Base-by-base conservation (phyloP, 2,329 filamentous ascomycete species). In the Dichotomopilus funicola region DNA sequence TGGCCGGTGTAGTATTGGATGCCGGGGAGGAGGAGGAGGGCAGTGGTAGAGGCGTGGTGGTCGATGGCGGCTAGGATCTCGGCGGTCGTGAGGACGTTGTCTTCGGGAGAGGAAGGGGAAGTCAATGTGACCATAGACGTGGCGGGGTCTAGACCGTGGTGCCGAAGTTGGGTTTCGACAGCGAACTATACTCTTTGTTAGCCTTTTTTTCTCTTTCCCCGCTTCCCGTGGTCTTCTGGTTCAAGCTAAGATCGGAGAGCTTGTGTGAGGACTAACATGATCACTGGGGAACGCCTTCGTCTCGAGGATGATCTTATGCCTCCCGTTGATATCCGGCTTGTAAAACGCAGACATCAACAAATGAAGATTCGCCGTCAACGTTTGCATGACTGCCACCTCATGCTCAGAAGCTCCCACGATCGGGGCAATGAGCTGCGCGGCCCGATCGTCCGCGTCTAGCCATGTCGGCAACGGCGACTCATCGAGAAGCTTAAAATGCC, bases 1-100 rank as follows among this genome's bases (percentile, higher is more conserved):
- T 91, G 88, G 50, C 88, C 88, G 0, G 86, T 89, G 70, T 91
- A 91, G 71, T 86, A 92, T 65, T 92, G 88, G 53, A 92, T 83
- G 1, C 86, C 88, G 0, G 88, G 87, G 4, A 92, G 78, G 19
- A 91, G 76, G n/a, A 91, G 73, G 19, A 92, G 68, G 4, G 87
- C 85, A 2, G 87, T 84, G 13, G 77, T 78, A 6, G 77, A 72
- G 13, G 85, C 84, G 67, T 91, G 82, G 36, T 79, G 71, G 56
- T 84, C 80, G 64, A 91, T 90, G 10, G 81, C 70, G 19, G 79
- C 77, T 44, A 88, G 74, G 50, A 91, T 88, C 52, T 88, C 78
- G 50, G 82, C 74, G 5, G 84, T 90, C 11, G 77, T 78, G 49
- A 91, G 71, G 42, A 81, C 76, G 51, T 71, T 64, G n/a, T 82